These are phyloP conservation scores for Carex parvula DNA, from an alignment of 176 grass and related monocot species.

Conservation along the genomic window DNA sequence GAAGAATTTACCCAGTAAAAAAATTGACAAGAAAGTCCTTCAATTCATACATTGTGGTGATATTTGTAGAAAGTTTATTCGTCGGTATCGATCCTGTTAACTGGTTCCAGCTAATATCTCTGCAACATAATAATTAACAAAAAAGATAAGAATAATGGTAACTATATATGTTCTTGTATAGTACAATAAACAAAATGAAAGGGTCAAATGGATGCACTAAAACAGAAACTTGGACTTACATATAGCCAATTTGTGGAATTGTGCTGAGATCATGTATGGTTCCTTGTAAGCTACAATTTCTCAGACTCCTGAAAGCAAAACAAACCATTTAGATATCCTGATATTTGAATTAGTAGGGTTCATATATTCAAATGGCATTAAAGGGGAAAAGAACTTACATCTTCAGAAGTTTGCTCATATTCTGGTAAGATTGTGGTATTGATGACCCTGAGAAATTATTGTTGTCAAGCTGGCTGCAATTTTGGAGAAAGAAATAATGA, in stretches of 20 bases:
- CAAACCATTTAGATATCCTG: constrained; percentile 12
- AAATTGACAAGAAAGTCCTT: background rate
- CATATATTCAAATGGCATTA: constrained; percentile 21
- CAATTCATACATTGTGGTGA: constrained; percentile 80
- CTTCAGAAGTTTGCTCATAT: constrained; percentile 67
- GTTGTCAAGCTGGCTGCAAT: constrained; percentile 86
- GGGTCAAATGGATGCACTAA: background rate
- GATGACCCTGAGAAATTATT: constrained; percentile 88
- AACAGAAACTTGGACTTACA: constrained; percentile 51
- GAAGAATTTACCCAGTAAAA: too few relatives aligned
- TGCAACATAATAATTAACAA: constrained; percentile 47
- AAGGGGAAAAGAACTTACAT: constrained; percentile 53
- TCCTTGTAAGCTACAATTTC: constrained; percentile 92
- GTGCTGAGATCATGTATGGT: constrained; percentile 69
- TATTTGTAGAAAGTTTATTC: constrained; percentile 63
- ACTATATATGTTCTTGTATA: background rate
- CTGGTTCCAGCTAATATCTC: constrained; percentile 91
- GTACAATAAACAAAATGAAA: constrained; percentile 5
- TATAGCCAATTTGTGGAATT: constrained; percentile 63
- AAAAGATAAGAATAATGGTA: background rate
- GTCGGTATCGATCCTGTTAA: constrained; percentile 74
- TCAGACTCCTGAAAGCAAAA: constrained; percentile 77
- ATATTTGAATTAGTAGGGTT: constrained; percentile 1
- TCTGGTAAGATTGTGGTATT: constrained; percentile 63
- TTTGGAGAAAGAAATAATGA: background rate